phyloP scores from a whole-genome alignment of 768 basidiomycete genomes.

The Mycena leptocephala region DNA sequence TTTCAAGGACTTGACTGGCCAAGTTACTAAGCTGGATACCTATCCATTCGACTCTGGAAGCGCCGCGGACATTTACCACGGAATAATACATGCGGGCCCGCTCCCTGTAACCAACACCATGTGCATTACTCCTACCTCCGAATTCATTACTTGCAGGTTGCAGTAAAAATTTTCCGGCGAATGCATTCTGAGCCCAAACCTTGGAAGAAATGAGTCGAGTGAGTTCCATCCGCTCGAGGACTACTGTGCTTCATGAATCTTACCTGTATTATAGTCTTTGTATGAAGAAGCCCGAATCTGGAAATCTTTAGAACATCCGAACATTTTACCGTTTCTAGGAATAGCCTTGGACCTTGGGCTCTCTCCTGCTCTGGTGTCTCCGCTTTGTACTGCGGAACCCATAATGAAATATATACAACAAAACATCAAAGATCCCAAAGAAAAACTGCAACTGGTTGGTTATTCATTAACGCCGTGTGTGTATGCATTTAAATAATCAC shows the following conservation, averaged over 20 bases:
- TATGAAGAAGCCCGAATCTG: slow-evolving; percentile 23
- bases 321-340: slow-evolving; percentile 31
- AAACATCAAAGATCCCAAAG: background rate
- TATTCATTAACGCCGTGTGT: background rate
- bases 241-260: background rate
- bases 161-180: slow-evolving; percentile 21
- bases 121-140: background rate
- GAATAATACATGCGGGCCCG: background rate
- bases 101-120: too few species aligned
- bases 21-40: background rate
- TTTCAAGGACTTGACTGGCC: slow-evolving; percentile 11
- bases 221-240: background rate
- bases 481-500: background rate
- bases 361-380: slow-evolving; percentile 32
- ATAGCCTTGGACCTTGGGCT: slow-evolving; percentile 27
- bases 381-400: slow-evolving; percentile 17
- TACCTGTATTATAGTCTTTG: background rate
- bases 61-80: slow-evolving; percentile 21
- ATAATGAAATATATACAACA: slow-evolving; percentile 28
- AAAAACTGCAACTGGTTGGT: slow-evolving; percentile 24
- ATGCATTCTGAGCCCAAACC: slow-evolving; percentile 20
- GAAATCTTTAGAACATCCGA: slow-evolving; percentile 19
- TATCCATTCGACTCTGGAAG: slow-evolving; percentile 29
- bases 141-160: background rate
- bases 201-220: slow-evolving; percentile 9